Conservation (phyloP, 192 early-diverging fungal species). For the Cetraspora pellucida region DNA sequence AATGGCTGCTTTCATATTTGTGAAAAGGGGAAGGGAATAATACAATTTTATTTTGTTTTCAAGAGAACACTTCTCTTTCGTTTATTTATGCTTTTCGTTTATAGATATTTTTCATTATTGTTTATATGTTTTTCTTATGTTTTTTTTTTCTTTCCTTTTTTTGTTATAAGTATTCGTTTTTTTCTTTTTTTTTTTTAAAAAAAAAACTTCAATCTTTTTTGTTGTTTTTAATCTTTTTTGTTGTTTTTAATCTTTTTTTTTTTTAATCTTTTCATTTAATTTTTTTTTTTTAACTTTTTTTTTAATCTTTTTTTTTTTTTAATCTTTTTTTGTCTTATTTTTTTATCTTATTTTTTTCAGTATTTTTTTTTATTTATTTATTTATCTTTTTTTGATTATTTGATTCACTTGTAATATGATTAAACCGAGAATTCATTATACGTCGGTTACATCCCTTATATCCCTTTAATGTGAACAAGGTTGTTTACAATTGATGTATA, state of each 20-base stretch:
- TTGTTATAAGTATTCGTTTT: slow-evolving; percentile 1
- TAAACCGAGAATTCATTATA: too few species aligned
- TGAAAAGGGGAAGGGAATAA: too few species aligned
- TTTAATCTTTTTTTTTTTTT: background rate
- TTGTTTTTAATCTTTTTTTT: background rate
- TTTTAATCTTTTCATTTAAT: slow-evolving; percentile 25
- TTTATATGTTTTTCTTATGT: slow-evolving; percentile 5
- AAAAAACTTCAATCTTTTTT: too few species aligned
- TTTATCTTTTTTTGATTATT: background rate
- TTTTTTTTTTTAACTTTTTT: slow-evolving; percentile 25
- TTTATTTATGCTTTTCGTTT: background rate
- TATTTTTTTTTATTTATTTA: slow-evolving; percentile 19
- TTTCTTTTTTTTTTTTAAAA: slow-evolving; percentile 12
- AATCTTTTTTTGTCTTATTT: slow-evolving; percentile 24
- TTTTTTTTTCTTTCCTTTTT: background rate
- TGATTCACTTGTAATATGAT: background rate
- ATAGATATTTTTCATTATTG: background rate
- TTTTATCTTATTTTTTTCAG: slow-evolving; percentile 24
- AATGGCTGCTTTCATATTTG: too few species aligned
- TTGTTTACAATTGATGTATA: background rate
- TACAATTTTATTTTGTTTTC: too few species aligned
- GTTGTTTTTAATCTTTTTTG: background rate
- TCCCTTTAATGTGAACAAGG: too few species aligned
- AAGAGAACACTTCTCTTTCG: too few species aligned
- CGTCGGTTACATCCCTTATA: too few species aligned